Conservation (phyloP, 192 early-diverging fungal species). For the Phycomyces blakesleeanus region DNA sequence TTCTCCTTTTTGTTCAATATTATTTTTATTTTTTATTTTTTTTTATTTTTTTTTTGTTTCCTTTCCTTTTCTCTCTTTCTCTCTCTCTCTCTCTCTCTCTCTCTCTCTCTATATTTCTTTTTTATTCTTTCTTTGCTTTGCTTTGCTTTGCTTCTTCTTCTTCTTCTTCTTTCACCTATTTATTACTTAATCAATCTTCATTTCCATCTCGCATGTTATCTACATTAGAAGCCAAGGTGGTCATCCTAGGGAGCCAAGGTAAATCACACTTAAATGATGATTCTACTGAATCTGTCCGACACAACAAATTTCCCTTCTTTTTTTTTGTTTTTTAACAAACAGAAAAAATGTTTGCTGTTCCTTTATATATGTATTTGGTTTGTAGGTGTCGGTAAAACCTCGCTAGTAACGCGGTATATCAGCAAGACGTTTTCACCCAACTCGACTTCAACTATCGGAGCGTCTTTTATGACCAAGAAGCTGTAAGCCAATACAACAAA, state of each 20-base stretch:
- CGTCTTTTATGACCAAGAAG: slow-evolving; percentile 74
- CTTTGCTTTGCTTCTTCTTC: slow-evolving; percentile 1
- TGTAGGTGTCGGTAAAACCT: slow-evolving; percentile 78
- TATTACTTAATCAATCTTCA: not conserved
- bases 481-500: slow-evolving; percentile 41
- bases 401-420: slow-evolving; percentile 70
- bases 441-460: slow-evolving; percentile 73
- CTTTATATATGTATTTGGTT: not conserved
- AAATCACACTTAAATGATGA: not conserved
- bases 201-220: slow-evolving; percentile 21
- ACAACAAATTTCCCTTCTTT: slow-evolving; percentile 3
- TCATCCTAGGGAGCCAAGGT: slow-evolving; percentile 74
- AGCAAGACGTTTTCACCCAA: slow-evolving; percentile 73
- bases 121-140: not conserved
- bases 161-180: slow-evolving; percentile 17
- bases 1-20: not conserved
- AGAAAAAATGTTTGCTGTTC: no score
- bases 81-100: slow-evolving; percentile 6
- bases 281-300: not conserved
- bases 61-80: slow-evolving; percentile 6
- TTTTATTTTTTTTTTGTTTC: not conserved
- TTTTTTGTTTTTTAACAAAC: not conserved
- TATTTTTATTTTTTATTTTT: not conserved
- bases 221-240: slow-evolving; percentile 68
- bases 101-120: slow-evolving; percentile 6